A percentile compares a stretch with the other conserved stretches of the same genome.
Evolutionary conservation across 495 filamentous ascomycete species (phyloP).

Genomic region (Paragyromitra xinjiangensis): DNA sequence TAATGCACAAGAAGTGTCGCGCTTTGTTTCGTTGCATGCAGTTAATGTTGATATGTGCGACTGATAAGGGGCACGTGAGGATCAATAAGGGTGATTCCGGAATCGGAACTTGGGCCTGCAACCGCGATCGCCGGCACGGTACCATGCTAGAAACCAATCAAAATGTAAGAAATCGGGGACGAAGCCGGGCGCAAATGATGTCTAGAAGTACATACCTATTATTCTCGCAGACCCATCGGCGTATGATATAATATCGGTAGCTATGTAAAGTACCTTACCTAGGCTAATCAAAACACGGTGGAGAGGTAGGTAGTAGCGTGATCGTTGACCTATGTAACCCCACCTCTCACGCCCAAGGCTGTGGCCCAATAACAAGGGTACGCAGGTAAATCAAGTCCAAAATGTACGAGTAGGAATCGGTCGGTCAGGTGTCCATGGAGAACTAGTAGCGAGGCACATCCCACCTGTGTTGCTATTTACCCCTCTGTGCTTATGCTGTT

Average conservation of each 20-base stretch:
- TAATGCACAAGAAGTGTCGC: conserved; percentile 4
- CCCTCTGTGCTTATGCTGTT: conserved; percentile 40
- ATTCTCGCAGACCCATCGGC: conserved; percentile 18
- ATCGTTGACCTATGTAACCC: conserved; percentile 31
- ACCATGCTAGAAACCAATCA: conserved; percentile 34
- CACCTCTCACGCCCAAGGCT: conserved; percentile 23
- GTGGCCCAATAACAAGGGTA: conserved; percentile 28
- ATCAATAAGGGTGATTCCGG: conserved; percentile 36
- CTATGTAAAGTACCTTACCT: conserved; percentile 33
- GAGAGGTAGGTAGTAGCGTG: conserved; percentile 16
- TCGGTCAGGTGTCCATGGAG: conserved; percentile 48
- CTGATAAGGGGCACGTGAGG: conserved; percentile 39
- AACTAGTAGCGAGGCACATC: conserved; percentile 48
- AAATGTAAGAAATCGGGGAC: conserved; percentile 17
- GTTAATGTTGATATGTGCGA: conserved; percentile 19
- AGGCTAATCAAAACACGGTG: conserved; percentile 39
- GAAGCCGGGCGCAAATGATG: conserved; percentile 32
- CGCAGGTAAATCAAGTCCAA: conserved; percentile 21
- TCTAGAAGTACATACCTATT: not conserved
- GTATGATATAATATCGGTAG: conserved; percentile 31
- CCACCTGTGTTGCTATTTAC: conserved; percentile 44
- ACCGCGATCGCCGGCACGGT: conserved; percentile 41
- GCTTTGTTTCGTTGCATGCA: conserved; percentile 33
- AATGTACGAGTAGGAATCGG: conserved; percentile 31
- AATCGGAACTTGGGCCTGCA: conserved; percentile 28